Percentiles rank a stretch among this genome's conserved stretches.
Conservation (phyloP, 1,284 basidiomycete species). For the Rhodotorula sp. region DNA sequence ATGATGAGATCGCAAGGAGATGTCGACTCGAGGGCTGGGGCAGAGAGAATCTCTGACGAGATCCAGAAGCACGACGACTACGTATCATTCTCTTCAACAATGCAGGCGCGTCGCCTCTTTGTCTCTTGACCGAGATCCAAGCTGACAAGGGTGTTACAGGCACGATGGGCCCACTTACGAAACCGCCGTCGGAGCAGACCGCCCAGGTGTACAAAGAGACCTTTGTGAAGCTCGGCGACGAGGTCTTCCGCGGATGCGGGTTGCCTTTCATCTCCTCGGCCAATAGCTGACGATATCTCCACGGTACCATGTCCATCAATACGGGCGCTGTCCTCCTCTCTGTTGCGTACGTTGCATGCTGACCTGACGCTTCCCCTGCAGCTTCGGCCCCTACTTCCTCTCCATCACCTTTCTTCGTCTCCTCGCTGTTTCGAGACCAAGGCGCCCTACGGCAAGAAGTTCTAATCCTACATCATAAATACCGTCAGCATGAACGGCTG, state of each 20-base stretch:
- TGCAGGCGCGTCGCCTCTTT: background rate
- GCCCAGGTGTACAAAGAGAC: conserved; percentile 9
- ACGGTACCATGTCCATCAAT: conserved; percentile 2
- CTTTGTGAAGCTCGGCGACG: conserved; percentile 11
- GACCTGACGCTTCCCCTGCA: background rate
- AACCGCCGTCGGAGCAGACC: background rate
- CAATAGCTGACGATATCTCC: background rate
- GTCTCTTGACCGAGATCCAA: too few species aligned
- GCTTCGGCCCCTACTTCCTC: conserved; percentile 25
- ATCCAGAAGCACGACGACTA: conserved; percentile 14
- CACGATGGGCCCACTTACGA: conserved; percentile 4
- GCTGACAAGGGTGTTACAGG: background rate
- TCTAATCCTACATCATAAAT: conserved; percentile 29
- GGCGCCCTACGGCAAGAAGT: conserved; percentile 21
- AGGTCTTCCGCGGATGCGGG: conserved; percentile 11
- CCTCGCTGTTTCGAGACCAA: conserved; percentile 6
- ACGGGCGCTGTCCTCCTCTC: background rate
- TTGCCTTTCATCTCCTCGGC: too few species aligned
- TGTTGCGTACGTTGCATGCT: too few species aligned
- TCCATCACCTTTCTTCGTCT: conserved; percentile 24
- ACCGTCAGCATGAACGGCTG: conserved; percentile 27
- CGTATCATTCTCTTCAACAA: conserved; percentile 22
- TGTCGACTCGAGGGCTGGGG: conserved; percentile 13
- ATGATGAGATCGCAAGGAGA: conserved; percentile 16
- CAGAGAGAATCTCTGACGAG: background rate